These are phyloP conservation scores for Auriscalpium microsporum DNA, from an alignment of 768 basidiomycete genomes.

Conservation along the genomic window DNA sequence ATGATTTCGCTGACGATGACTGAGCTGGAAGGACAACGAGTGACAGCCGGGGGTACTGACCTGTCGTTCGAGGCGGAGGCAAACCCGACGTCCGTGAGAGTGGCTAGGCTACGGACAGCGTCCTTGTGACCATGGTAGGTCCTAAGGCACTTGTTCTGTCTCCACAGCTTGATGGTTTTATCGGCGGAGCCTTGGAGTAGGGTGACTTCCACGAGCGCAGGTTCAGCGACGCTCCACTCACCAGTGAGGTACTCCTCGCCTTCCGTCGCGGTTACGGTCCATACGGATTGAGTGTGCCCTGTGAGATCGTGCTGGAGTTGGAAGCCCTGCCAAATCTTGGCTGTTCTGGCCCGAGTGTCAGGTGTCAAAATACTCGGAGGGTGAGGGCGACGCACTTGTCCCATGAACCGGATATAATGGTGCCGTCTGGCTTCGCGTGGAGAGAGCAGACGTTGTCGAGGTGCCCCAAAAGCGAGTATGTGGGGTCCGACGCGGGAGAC, in stretches of 20 bases:
- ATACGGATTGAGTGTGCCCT: slow-evolving; percentile 87
- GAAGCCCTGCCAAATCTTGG: slow-evolving; percentile 88
- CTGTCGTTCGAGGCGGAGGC: slow-evolving; percentile 95
- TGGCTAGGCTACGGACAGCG: slow-evolving; percentile 78
- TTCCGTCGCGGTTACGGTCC: slow-evolving; percentile 81
- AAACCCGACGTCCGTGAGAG: slow-evolving; percentile 82
- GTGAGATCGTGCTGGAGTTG: slow-evolving; percentile 61
- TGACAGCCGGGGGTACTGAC: slow-evolving; percentile 28
- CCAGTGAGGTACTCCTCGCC: slow-evolving; percentile 78
- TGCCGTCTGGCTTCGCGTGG: slow-evolving; percentile 57
- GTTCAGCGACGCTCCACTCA: slow-evolving; percentile 22
- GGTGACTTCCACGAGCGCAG: background rate
- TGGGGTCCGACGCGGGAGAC: slow-evolving; percentile 59
- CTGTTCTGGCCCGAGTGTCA: slow-evolving; percentile 49
- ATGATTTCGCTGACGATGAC: slow-evolving; percentile 64
- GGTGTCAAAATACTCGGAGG: too few species aligned
- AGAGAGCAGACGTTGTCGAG: slow-evolving; percentile 85
- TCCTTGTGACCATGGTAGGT: slow-evolving; percentile 85
- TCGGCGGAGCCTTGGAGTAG: slow-evolving; percentile 73
- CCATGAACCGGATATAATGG: slow-evolving; percentile 93
- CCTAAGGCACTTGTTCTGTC: slow-evolving; percentile 60
- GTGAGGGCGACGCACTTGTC: slow-evolving; percentile 60
- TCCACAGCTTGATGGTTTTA: slow-evolving; percentile 87
- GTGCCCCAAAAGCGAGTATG: slow-evolving; percentile 81
- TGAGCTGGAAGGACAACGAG: slow-evolving; percentile 1